These are phyloP conservation scores for Xylaria curta DNA, from an alignment of 495 filamentous ascomycete species.

Conservation along the genomic window DNA sequence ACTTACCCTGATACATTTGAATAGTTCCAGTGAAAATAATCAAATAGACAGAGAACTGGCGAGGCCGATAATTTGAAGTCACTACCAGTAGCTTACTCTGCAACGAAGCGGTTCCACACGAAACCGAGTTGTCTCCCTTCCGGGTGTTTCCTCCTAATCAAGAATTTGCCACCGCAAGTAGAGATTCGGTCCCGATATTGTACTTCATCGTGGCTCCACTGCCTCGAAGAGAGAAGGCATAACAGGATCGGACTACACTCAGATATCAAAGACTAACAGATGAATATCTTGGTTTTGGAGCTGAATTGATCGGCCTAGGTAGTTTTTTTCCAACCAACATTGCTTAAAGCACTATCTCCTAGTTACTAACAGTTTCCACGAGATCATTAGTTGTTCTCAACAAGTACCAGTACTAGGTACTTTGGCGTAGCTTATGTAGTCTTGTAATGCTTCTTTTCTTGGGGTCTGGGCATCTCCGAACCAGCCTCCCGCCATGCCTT, in stretches of 20 bases:
- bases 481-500: not conserved
- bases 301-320: not conserved
- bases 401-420: not conserved
- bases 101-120: no score
- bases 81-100: no score
- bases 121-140: no score
- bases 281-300: not conserved
- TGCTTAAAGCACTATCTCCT: not conserved
- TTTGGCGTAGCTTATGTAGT: not conserved
- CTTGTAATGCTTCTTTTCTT: not conserved
- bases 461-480: not conserved
- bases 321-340: not conserved
- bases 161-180: no score
- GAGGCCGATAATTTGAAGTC: no score
- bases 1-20: not conserved
- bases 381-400: not conserved
- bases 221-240: not conserved
- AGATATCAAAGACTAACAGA: not conserved
- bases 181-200: no score
- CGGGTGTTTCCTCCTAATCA: no score
- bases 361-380: not conserved
- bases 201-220: not conserved
- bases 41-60: no score
- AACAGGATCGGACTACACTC: not conserved
- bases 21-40: not conserved